Evolutionary conservation across 2,329 filamentous ascomycete species (phyloP).

Genomic region (Phoma sp.): DNA sequence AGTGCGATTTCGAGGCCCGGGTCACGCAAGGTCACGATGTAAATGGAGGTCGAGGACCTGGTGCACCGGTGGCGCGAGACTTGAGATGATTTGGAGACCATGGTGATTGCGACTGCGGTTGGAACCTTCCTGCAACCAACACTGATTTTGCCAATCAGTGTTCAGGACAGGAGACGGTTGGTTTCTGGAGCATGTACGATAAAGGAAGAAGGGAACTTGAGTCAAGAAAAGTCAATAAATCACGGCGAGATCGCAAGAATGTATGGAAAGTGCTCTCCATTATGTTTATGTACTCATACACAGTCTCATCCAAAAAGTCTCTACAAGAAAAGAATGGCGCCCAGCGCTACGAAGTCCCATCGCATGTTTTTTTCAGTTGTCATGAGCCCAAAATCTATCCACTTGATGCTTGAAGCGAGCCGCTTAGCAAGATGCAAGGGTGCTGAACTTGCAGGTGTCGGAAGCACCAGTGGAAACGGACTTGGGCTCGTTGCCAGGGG

Average conservation of each 20-base stretch:
- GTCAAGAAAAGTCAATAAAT: background rate
- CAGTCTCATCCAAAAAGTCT: constrained; percentile 16
- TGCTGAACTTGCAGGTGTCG: constrained; percentile 30
- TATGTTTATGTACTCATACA: constrained; percentile 1
- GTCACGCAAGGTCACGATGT: background rate
- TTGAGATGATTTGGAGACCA: background rate
- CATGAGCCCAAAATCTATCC: background rate
- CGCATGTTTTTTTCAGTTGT: constrained; percentile 2
- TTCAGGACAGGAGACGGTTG: too few relatives aligned
- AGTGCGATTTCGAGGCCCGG: constrained; percentile 36
- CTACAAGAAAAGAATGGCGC: constrained; percentile 28
- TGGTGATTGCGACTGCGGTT: too few relatives aligned
- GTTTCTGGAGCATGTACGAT: too few relatives aligned
- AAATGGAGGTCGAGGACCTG: background rate
- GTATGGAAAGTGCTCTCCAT: background rate
- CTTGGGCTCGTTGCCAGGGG: constrained; percentile 27
- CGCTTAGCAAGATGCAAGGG: constrained; percentile 32
- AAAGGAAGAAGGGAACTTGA: too few relatives aligned
- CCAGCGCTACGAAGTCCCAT: constrained; percentile 18
- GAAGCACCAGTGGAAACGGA: constrained; percentile 18
- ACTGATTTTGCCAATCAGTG: too few relatives aligned
- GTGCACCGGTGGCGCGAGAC: background rate
- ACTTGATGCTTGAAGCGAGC: background rate
- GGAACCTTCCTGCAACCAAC: too few relatives aligned
- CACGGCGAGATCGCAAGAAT: background rate